Conservation (phyloP, 2,329 filamentous ascomycete genomes). For the Simplicillium aogashimaense region DNA sequence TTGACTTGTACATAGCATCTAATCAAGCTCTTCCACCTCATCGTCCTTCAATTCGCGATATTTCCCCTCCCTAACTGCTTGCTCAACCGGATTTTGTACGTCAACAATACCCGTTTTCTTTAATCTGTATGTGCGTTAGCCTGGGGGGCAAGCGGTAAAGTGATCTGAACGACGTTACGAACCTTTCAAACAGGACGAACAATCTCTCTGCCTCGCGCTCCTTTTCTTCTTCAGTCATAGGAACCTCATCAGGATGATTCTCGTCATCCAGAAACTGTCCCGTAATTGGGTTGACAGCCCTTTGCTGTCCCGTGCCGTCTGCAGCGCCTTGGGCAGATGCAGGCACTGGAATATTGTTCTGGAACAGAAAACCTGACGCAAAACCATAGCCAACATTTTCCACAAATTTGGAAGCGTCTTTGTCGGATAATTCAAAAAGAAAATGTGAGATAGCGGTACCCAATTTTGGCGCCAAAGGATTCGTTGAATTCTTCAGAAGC, state of each 20-base stretch:
- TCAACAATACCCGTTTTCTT: constrained; percentile 67
- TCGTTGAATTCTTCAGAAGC: constrained; percentile 68
- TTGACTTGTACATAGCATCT: neutral
- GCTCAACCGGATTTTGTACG: constrained; percentile 68
- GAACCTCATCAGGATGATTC: constrained; percentile 44
- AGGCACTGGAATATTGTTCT: constrained; percentile 71
- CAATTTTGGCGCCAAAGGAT: constrained; percentile 59
- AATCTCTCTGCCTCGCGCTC: constrained; percentile 82
- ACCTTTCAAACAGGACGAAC: constrained; percentile 87
- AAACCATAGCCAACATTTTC: constrained; percentile 92
- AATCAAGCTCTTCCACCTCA: constrained; percentile 31
- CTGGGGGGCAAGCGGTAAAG: neutral
- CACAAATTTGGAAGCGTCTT: constrained; percentile 70
- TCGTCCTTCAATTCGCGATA: constrained; percentile 59
- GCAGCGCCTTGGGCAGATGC: constrained; percentile 45
- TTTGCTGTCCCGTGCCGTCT: constrained; percentile 18
- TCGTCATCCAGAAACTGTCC: constrained; percentile 71
- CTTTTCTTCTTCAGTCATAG: constrained; percentile 88
- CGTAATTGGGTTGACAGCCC: constrained; percentile 70
- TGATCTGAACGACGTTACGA: constrained; percentile 11
- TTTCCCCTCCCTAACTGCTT: constrained; percentile 58
- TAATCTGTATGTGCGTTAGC: constrained; percentile 28
- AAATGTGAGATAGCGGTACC: constrained; percentile 67
- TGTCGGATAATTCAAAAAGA: constrained; percentile 79
- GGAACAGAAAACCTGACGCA: constrained; percentile 81